Percentiles rank a stretch among this genome's conserved stretches.
Conservation (phyloP, 148 eudicot genomes). For the Chenopodium suecicum region DNA sequence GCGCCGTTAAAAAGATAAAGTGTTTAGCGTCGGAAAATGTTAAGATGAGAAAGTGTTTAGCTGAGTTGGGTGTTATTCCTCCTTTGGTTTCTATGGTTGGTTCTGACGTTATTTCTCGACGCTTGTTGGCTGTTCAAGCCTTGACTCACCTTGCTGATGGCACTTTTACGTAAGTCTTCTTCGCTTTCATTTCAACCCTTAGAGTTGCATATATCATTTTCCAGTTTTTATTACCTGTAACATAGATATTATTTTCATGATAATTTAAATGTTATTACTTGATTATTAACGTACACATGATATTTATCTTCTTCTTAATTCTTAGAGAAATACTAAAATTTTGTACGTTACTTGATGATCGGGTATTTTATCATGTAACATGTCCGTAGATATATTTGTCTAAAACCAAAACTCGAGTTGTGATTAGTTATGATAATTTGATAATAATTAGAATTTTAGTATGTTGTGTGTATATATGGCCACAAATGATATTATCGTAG, state of each 20-base stretch:
- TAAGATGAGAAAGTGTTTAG: constrained; percentile 44
- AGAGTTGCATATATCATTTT: no score
- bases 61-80: constrained; percentile 78
- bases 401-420: neutral
- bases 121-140: constrained; percentile 53
- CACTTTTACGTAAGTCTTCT: constrained; percentile 56
- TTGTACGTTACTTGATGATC: neutral
- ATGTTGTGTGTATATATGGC: no score
- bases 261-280: neutral
- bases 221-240: no score
- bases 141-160: constrained; percentile 64
- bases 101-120: constrained; percentile 33
- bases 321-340: neutral
- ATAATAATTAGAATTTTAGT: no score
- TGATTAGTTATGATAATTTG: neutral
- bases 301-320: neutral
- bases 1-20: constrained; percentile 53
- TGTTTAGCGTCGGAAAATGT: constrained; percentile 42
- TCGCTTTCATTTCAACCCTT: neutral
- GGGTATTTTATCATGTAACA: no score
- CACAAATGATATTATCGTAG: no score
- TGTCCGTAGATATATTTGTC: no score
- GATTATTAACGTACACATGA: no score
- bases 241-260: neutral
- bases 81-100: constrained; percentile 74